A percentile compares a stretch with the other conserved stretches of the same genome.
phyloP scores from a whole-genome alignment of 2,329 filamentous ascomycete species.

The Pyrenophora teres region DNA sequence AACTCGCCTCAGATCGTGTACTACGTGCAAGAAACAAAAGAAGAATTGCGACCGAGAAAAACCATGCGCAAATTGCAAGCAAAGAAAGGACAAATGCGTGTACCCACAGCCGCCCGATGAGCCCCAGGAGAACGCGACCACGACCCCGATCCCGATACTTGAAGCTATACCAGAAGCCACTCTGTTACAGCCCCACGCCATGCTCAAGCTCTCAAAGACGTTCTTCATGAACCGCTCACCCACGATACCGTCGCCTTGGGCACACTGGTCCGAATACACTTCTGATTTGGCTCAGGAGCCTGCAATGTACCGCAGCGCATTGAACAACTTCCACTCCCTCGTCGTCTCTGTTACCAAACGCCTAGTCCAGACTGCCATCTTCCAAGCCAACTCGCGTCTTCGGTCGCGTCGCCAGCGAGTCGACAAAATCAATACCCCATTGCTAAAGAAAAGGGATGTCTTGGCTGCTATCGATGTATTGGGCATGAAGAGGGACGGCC shows the following conservation, averaged over 20 bases:
- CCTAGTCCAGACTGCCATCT: slow-evolving; percentile 70
- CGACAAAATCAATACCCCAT: slow-evolving; percentile 35
- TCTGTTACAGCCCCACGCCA: slow-evolving; percentile 34
- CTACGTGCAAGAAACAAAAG: slow-evolving; percentile 15
- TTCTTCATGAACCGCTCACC: slow-evolving; percentile 47
- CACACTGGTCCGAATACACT: slow-evolving; percentile 40
- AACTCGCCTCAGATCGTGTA: slow-evolving; percentile 12
- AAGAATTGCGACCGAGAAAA: slow-evolving; percentile 15
- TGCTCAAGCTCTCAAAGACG: slow-evolving; percentile 38
- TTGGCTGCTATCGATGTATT: slow-evolving; percentile 60
- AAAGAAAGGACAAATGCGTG: slow-evolving; percentile 10
- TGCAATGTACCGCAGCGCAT: slow-evolving; percentile 72
- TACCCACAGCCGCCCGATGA: slow-evolving; percentile 7
- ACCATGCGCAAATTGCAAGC: slow-evolving; percentile 17
- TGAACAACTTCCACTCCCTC: slow-evolving; percentile 76
- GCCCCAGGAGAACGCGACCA: background rate
- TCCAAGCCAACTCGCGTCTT: slow-evolving; percentile 71
- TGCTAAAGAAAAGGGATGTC: slow-evolving; percentile 57
- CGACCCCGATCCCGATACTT: slow-evolving; percentile 25
- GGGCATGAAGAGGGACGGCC: slow-evolving; percentile 53
- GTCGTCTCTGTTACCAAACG: slow-evolving; percentile 70
- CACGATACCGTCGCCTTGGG: slow-evolving; percentile 32
- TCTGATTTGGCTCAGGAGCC: slow-evolving; percentile 54
- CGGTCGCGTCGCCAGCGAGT: slow-evolving; percentile 52
- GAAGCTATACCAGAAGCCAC: slow-evolving; percentile 40